These are phyloP conservation scores for Lipomyces orientalis DNA, from an alignment of 805 yeast genomes.

Conservation along the genomic window DNA sequence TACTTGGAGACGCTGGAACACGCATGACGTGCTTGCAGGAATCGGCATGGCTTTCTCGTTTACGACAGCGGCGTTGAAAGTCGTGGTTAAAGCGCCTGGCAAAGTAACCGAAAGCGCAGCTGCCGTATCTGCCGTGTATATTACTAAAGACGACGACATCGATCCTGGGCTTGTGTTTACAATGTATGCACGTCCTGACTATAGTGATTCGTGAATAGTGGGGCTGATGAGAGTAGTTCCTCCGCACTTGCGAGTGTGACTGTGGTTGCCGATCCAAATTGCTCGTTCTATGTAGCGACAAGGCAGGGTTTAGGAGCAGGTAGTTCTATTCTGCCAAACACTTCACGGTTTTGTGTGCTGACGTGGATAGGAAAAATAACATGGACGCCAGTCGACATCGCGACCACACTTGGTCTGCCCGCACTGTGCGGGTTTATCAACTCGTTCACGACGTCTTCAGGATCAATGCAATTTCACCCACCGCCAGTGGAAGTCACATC, in stretches of 20 bases:
- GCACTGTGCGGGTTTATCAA: conserved; percentile 8
- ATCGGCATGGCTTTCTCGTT: background rate
- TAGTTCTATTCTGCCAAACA: background rate
- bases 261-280: conserved; percentile 5
- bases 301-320: conserved; percentile 1
- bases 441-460: background rate
- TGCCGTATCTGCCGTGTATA: conserved; percentile 23
- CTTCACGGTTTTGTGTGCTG: background rate
- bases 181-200: conserved; percentile 8
- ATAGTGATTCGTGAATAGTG: background rate
- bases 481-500: background rate
- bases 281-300: conserved; percentile 16
- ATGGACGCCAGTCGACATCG: conserved; percentile 16
- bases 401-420: conserved; percentile 2
- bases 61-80: conserved; percentile 18
- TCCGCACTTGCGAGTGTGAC: conserved; percentile 18
- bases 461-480: conserved; percentile 11
- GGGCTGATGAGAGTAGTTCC: conserved; percentile 13
- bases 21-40: background rate
- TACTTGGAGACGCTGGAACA: background rate
- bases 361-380: conserved; percentile 4
- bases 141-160: conserved; percentile 11
- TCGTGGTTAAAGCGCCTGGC: background rate
- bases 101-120: conserved; percentile 4
- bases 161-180: conserved; percentile 24